A percentile compares a stretch with the other conserved stretches of the same genome.
Conservation (phyloP, 768 basidiomycete genomes). For the Mycena latifolia region DNA sequence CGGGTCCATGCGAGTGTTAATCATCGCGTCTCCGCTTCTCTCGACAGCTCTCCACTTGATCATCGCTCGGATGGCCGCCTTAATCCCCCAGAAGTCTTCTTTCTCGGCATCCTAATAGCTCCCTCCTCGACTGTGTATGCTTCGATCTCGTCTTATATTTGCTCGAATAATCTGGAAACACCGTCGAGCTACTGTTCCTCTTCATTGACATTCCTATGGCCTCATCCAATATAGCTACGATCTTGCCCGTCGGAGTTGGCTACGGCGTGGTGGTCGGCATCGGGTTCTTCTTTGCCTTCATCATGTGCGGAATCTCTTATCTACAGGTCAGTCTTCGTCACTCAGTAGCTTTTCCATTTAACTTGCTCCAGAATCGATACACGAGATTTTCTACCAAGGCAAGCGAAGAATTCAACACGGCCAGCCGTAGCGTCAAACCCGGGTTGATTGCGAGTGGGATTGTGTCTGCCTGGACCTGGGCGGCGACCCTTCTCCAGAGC, state of each 20-base stretch:
- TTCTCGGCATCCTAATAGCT: constrained; percentile 7
- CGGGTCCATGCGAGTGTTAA: too few relatives aligned
- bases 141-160: background rate
- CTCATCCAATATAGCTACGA: constrained; percentile 4
- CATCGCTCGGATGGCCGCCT: constrained; percentile 9
- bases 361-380: constrained; percentile 18
- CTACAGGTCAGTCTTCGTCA: constrained; percentile 8
- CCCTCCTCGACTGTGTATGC: background rate
- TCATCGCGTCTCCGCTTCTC: background rate
- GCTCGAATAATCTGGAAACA: background rate
- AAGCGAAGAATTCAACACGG: constrained; percentile 31
- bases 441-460: constrained; percentile 28
- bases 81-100: background rate
- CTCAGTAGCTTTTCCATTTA: background rate
- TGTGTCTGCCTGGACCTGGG: constrained; percentile 64
- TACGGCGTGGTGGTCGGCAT: constrained; percentile 30
- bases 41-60: background rate
- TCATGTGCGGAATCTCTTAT: constrained; percentile 22
- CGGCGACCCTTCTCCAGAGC: constrained; percentile 66
- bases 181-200: background rate
- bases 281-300: constrained; percentile 26
- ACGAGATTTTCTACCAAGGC: constrained; percentile 17
- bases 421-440: constrained; percentile 27
- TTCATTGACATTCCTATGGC: constrained; percentile 3
- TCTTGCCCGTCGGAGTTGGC: constrained; percentile 25